Conservation (phyloP, 257 asterid genomes). For the Marsdenia floribunda region DNA sequence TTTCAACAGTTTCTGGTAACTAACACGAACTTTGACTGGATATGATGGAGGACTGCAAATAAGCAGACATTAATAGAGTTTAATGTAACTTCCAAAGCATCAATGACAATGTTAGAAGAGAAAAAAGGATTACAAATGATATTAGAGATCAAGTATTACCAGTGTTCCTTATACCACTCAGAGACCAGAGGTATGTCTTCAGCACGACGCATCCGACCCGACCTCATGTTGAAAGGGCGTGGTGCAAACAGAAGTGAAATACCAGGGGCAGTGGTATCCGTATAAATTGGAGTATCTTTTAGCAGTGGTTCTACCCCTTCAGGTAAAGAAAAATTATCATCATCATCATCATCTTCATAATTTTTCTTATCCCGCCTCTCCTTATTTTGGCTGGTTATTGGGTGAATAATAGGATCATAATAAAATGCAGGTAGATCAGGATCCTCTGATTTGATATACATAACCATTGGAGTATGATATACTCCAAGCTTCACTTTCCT, state of each 20-base stretch:
- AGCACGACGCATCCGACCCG: conserved; percentile 98
- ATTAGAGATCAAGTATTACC: conserved; percentile 36
- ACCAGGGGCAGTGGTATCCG: conserved; percentile 98
- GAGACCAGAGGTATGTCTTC: conserved; percentile 99
- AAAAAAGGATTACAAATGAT: background rate
- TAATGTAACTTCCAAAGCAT: background rate
- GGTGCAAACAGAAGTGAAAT: conserved; percentile 95
- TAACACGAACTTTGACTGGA: conserved; percentile 97
- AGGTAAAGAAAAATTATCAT: conserved; percentile 78
- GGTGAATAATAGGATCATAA: conserved; percentile 92
- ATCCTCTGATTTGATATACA: conserved; percentile 98
- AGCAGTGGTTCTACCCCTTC: conserved; percentile 87
- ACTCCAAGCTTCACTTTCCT: conserved; percentile 87
- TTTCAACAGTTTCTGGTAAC: conserved; percentile 92
- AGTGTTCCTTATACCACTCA: conserved; percentile 99
- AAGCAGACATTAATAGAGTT: conserved; percentile 8
- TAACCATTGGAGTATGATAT: conserved; percentile 94
- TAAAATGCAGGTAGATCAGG: conserved; percentile 98
- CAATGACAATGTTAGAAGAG: background rate
- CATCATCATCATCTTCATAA: conserved; percentile 79
- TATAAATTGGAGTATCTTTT: conserved; percentile 56
- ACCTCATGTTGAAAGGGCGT: conserved; percentile 95
- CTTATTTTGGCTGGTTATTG: conserved; percentile 71
- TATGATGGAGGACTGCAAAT: conserved; percentile 81
- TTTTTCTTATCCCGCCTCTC: conserved; percentile 70